These are phyloP conservation scores for Podosphaera xanthii DNA, from an alignment of 2,329 filamentous ascomycete genomes.

Conservation along the genomic window DNA sequence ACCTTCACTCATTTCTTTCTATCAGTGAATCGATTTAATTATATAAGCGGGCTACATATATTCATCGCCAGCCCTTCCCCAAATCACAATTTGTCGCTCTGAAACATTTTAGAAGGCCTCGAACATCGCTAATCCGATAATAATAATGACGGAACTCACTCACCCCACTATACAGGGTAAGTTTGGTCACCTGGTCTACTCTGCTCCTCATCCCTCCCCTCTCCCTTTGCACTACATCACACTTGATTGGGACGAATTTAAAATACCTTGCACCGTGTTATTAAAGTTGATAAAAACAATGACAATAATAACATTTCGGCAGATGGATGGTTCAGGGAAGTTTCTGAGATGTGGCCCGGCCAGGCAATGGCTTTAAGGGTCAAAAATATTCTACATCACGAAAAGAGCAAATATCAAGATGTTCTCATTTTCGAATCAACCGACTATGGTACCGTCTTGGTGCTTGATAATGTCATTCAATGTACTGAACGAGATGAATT, in stretches of 20 bases:
- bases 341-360: conserved; percentile 95
- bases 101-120: no score
- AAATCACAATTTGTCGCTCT: no score
- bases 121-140: not conserved
- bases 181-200: conserved; percentile 10
- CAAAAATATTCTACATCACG: conserved; percentile 94
- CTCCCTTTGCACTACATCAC: no score
- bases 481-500: conserved; percentile 98
- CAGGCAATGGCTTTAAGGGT: conserved; percentile 98
- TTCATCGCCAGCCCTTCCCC: no score
- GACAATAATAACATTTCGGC: conserved; percentile 3
- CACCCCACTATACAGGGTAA: conserved; percentile 36
- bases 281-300: not conserved
- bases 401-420: conserved; percentile 98
- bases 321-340: conserved; percentile 99
- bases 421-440: conserved; percentile 97
- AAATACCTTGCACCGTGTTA: not conserved
- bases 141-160: conserved; percentile 27
- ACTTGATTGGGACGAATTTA: not conserved
- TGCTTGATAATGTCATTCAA: conserved; percentile 98
- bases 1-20: no score
- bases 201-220: not conserved
- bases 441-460: conserved; percentile 86
- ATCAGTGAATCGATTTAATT: no score
- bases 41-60: no score